Conservation (phyloP, 768 basidiomycete species). For the Boletus rufocinnamomeus region DNA sequence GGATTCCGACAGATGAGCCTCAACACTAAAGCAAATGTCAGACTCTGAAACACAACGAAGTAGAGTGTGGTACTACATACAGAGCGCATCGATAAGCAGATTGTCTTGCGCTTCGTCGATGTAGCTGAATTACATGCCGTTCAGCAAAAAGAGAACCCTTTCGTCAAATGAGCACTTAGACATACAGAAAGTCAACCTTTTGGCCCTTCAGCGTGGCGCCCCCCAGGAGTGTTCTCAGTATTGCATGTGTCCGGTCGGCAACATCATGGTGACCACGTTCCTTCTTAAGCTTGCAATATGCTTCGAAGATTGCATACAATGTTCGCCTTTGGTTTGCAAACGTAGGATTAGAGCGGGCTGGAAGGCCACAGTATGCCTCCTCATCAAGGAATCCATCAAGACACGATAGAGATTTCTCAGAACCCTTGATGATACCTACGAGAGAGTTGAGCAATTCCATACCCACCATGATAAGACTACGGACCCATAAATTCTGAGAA, state of each 20-base stretch:
- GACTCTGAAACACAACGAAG: neutral
- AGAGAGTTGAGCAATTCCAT: neutral
- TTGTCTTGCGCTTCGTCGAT: constrained; percentile 78
- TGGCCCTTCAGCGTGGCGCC: constrained; percentile 37
- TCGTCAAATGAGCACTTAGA: neutral
- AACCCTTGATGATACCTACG: constrained; percentile 66
- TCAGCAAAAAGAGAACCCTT: neutral
- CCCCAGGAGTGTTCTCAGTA: constrained; percentile 41
- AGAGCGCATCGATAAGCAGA: constrained; percentile 60
- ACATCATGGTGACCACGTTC: constrained; percentile 49
- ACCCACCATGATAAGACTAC: constrained; percentile 7
- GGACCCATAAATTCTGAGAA: constrained; percentile 69
- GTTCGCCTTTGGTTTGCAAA: constrained; percentile 51
- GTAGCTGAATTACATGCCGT: constrained; percentile 44
- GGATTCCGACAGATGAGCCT: constrained; percentile 62
- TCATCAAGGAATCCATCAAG: constrained; percentile 44
- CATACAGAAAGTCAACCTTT: constrained; percentile 59
- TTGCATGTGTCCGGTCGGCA: constrained; percentile 62
- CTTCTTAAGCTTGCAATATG: constrained; percentile 50
- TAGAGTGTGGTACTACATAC: constrained; percentile 41
- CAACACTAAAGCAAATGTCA: constrained; percentile 47
- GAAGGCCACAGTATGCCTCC: constrained; percentile 47
- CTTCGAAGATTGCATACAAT: constrained; percentile 56
- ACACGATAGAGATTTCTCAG: constrained; percentile 48
- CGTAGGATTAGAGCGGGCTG: constrained; percentile 52